These are phyloP conservation scores for Solanum chilense DNA, from an alignment of 257 asterid species.

Conservation along the genomic window DNA sequence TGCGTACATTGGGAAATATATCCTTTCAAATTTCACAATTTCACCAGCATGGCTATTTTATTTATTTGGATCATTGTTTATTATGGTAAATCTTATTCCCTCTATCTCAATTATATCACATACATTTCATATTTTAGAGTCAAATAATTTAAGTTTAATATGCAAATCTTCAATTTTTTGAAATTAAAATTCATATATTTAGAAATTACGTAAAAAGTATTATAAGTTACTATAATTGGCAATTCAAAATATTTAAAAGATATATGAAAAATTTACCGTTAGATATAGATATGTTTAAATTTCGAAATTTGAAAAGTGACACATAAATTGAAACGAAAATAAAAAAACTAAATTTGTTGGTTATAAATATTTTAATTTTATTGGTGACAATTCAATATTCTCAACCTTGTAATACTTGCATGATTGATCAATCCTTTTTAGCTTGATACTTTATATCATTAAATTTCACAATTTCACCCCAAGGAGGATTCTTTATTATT, in stretches of 20 bases:
- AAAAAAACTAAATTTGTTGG: neutral
- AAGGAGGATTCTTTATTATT: neutral
- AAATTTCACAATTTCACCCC: neutral
- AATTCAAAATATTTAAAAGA: too few species aligned
- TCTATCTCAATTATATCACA: too few species aligned
- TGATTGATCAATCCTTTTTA: neutral
- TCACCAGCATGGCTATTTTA: neutral
- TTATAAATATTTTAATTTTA: neutral
- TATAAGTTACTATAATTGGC: too few species aligned
- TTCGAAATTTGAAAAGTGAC: rapidly evolving
- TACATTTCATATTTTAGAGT: too few species aligned
- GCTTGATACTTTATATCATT: neutral
- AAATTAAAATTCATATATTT: too few species aligned
- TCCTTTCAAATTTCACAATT: neutral
- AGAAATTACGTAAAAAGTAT: too few species aligned
- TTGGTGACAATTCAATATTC: neutral
- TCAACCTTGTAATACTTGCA: too few species aligned
- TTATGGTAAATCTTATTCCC: neutral
- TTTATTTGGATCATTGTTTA: neutral
- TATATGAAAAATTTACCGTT: too few species aligned
- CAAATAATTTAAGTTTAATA: too few species aligned
- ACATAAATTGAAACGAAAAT: too few species aligned
- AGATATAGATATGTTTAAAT: too few species aligned
- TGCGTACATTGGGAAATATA: neutral
- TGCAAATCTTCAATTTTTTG: too few species aligned